These are phyloP conservation scores for Aureobasidium sp. DNA, from an alignment of 2,329 filamentous ascomycete species.

Conservation along the genomic window DNA sequence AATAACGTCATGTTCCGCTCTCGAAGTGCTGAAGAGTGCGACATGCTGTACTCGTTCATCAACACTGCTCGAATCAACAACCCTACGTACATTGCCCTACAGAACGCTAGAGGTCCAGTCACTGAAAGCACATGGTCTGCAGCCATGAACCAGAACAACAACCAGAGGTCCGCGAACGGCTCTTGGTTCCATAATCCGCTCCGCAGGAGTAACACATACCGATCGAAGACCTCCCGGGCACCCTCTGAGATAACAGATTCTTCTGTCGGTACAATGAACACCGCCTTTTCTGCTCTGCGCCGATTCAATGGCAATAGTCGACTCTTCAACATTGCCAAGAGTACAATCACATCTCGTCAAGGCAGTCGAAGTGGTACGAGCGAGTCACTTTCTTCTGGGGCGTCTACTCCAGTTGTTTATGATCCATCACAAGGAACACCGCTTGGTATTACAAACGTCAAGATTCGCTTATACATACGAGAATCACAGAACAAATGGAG, in stretches of 20 bases:
- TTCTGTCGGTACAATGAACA: constrained; percentile 66
- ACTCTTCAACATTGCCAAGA: constrained; percentile 74
- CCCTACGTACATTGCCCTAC: constrained; percentile 72
- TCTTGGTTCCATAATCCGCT: constrained; percentile 48
- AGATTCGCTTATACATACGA: constrained; percentile 76
- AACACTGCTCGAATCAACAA: constrained; percentile 88
- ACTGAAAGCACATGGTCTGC: constrained; percentile 41
- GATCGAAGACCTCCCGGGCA: constrained; percentile 43
- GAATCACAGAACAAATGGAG: constrained; percentile 74
- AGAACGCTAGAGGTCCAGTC: constrained; percentile 58
- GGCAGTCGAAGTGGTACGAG: constrained; percentile 45
- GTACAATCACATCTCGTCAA: constrained; percentile 55
- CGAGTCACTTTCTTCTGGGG: constrained; percentile 49
- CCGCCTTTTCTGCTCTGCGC: constrained; percentile 68
- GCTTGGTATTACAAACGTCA: constrained; percentile 66
- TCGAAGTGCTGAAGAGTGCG: constrained; percentile 65
- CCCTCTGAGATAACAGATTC: constrained; percentile 59
- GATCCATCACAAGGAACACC: constrained; percentile 33
- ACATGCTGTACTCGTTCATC: constrained; percentile 73
- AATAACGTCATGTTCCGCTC: constrained; percentile 90
- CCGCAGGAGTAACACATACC: constrained; percentile 45
- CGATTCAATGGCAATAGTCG: constrained; percentile 61
- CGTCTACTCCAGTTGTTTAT: constrained; percentile 25
- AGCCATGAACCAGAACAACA: constrained; percentile 43
- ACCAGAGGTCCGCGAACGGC: constrained; percentile 31